Conservation (phyloP, 352 stramenopile species). For the Phytophthora melonis region DNA sequence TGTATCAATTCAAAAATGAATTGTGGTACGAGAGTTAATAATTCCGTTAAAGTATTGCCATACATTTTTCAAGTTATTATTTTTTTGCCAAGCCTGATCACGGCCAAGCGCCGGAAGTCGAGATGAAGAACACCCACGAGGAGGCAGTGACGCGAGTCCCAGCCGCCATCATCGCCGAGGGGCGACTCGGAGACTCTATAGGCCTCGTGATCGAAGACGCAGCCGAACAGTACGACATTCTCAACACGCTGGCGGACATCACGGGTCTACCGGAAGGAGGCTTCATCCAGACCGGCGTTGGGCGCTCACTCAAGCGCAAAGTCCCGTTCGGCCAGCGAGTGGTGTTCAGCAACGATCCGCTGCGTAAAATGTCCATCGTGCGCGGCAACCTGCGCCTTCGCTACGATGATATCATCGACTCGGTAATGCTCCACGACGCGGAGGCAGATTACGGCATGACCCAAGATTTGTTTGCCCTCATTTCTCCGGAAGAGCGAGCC, state of each 20-base stretch:
- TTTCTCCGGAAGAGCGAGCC: conserved; percentile 19
- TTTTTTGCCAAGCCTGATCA: no score
- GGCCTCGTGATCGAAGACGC: conserved; percentile 52
- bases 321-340: conserved; percentile 25
- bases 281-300: conserved; percentile 62
- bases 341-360: conserved; percentile 64
- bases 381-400: conserved; percentile 52
- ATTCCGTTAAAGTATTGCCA: no score
- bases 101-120: conserved; percentile 56
- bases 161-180: conserved; percentile 55
- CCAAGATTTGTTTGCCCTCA: conserved; percentile 47
- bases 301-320: conserved; percentile 61
- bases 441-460: conserved; percentile 46
- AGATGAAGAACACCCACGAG: conserved; percentile 52
- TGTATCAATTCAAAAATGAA: no score
- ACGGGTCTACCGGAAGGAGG: conserved; percentile 54
- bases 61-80: no score
- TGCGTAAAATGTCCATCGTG: conserved; percentile 53
- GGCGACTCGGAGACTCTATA: conserved; percentile 45
- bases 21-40: no score
- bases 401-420: conserved; percentile 44
- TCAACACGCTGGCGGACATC: conserved; percentile 74
- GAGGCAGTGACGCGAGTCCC: conserved; percentile 52
- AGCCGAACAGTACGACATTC: conserved; percentile 60
- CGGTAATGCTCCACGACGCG: conserved; percentile 54